Base-by-base conservation (phyloP, 176 grass and related monocot genomes). In the Avena sativa region DNA sequence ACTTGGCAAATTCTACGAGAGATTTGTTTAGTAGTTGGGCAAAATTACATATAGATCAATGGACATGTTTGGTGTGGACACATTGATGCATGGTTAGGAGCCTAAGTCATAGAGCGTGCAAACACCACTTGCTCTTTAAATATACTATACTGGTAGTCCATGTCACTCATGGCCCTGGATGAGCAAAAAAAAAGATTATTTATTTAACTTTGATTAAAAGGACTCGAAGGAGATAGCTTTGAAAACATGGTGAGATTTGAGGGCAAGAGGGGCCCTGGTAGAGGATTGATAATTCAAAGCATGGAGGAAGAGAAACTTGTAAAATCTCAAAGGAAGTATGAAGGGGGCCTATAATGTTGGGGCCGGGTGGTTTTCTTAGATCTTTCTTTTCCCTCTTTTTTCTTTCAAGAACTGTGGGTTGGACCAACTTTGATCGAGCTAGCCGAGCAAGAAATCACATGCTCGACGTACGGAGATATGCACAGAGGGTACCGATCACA, bases 221-320 rank as follows among this genome's bases (percentile, higher is more conserved):
- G 81, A 51, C 69, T 28, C 76, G 62, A 81, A 85, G 85, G 85
- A 88, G 61, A 59, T 75, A n/a, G 19, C 86, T 81, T 91, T 87
- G 85, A 84, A 81, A 87, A 84, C 67, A 87, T 61, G 85, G 48
- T 86, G 58, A 80, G 66, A 87, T 87, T 75, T 91, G 81, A 59
- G 58, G 81, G 81, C 67, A 74, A 25, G 13, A 9, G 47, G 47
- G 67, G 47, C 48, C 56, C 80, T 38, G 56, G 19, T 44, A 5
- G 3, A 49, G 64, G 26, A 65, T 87, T 80, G 36, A 87, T 74
- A 87, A 80, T 46, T 74, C 72, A 79, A 87, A 80, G 64, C 23
- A 74, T 49, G 34, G 38, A 26, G 19, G 14, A 61, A 19, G 48
- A 34, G 23, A 73, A 58, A 15, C 50, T 76, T 6, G 52, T 66